Conservation (phyloP, 495 filamentous ascomycete genomes). For the Penicillium coffeae region DNA sequence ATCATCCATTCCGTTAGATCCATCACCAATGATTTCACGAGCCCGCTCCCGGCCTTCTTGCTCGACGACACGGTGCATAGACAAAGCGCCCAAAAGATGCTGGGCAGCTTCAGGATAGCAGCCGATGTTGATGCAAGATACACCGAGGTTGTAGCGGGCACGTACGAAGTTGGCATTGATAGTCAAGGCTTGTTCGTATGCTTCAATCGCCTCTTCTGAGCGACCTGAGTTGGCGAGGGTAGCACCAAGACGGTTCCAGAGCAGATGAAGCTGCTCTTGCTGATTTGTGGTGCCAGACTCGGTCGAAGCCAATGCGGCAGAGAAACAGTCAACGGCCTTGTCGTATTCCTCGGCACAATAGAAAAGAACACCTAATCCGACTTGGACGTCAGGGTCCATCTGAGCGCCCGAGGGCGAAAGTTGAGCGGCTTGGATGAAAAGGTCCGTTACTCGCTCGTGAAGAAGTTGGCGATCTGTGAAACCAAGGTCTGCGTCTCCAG, state of each 20-base stretch:
- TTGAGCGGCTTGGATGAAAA: conserved; percentile 90
- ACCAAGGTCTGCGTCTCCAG: conserved; percentile 69
- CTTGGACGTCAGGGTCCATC: conserved; percentile 98
- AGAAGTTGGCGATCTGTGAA: conserved; percentile 89
- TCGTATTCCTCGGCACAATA: conserved; percentile 97
- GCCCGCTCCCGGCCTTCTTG: conserved; percentile 78
- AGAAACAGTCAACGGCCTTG: conserved; percentile 98
- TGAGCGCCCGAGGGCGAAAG: conserved; percentile 80
- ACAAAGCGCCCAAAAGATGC: conserved; percentile 86
- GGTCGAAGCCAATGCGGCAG: conserved; percentile 74
- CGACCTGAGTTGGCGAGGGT: conserved; percentile 93
- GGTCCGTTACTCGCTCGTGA: conserved; percentile 81
- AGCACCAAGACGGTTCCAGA: conserved; percentile 97
- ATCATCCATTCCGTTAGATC: conserved; percentile 56
- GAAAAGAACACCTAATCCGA: conserved; percentile 94
- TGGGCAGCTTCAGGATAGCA: conserved; percentile 90
- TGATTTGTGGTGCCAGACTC: conserved; percentile 76
- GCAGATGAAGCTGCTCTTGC: conserved; percentile 74
- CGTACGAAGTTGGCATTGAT: conserved; percentile 94
- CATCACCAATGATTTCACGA: conserved; percentile 69
- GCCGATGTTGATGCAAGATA: conserved; percentile 95
- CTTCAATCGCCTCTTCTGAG: conserved; percentile 91
- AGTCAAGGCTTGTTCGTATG: conserved; percentile 86
- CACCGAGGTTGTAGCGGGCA: conserved; percentile 93
- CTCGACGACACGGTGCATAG: conserved; percentile 97